Percentiles rank a stretch among this genome's conserved stretches.
Evolutionary conservation across 768 basidiomycete genomes (phyloP).

Genomic region (Leucogyrophana mollusca): DNA sequence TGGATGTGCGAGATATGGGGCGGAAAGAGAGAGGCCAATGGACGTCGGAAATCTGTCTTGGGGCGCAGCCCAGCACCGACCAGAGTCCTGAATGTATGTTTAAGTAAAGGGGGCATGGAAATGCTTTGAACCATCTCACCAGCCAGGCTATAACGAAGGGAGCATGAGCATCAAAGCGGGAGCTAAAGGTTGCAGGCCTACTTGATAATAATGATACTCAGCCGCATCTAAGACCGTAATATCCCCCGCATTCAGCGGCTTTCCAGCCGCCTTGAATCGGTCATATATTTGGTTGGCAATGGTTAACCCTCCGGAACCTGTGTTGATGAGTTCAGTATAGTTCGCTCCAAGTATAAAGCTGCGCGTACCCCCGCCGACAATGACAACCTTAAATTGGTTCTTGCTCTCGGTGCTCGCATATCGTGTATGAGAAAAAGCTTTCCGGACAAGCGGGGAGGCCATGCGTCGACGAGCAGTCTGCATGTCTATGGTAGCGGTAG

Average conservation of each 20-base stretch:
- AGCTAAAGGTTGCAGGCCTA: slow-evolving; percentile 23
- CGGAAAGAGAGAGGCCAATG: slow-evolving; percentile 72
- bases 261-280: slow-evolving; percentile 69
- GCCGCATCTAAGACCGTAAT: slow-evolving; percentile 85
- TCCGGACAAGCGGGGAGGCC: slow-evolving; percentile 4
- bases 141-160: slow-evolving; percentile 69
- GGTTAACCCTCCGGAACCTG: slow-evolving; percentile 80
- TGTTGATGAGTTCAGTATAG: slow-evolving; percentile 6
- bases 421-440: slow-evolving; percentile 11
- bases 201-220: slow-evolving; percentile 84
- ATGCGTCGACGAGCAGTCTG: slow-evolving; percentile 10
- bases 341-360: neutral
- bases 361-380: slow-evolving; percentile 78
- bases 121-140: slow-evolving; percentile 46
- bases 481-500: slow-evolving; percentile 6
- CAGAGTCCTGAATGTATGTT: slow-evolving; percentile 62
- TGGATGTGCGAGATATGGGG: slow-evolving; percentile 66
- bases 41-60: slow-evolving; percentile 67
- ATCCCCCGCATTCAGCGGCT: slow-evolving; percentile 67
- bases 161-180: slow-evolving; percentile 5
- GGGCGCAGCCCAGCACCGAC: slow-evolving; percentile 83
- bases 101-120: neutral
- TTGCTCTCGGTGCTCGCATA: slow-evolving; percentile 27
- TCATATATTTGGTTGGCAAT: slow-evolving; percentile 88
- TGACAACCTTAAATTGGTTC: slow-evolving; percentile 76